Conservation (phyloP, 768 basidiomycete genomes). For the Boletus tylopilopsis region DNA sequence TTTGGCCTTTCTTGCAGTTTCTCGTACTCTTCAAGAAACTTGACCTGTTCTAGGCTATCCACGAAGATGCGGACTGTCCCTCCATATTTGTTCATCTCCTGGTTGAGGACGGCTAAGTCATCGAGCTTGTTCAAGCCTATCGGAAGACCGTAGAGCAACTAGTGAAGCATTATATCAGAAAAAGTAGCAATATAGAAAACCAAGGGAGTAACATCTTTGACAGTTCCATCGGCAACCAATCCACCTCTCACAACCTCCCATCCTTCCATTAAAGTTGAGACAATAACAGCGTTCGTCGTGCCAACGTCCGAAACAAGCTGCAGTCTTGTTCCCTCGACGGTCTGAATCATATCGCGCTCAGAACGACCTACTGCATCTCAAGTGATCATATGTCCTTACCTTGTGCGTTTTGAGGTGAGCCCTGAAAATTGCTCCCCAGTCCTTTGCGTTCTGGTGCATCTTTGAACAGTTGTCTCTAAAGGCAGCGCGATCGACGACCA, state of each 20-base stretch:
- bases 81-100: constrained; percentile 51
- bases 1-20: constrained; percentile 34
- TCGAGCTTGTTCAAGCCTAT: constrained; percentile 65
- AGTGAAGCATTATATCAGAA: neutral
- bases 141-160: constrained; percentile 84
- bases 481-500: constrained; percentile 69
- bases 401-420: constrained; percentile 87
- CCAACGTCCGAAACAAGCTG: constrained; percentile 58
- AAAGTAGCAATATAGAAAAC: neutral
- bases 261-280: constrained; percentile 82
- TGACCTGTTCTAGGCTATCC: constrained; percentile 72
- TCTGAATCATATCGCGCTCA: constrained; percentile 39
- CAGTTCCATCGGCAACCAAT: constrained; percentile 63
- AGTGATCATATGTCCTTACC: constrained; percentile 34
- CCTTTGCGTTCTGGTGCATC: constrained; percentile 65
- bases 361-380: neutral
- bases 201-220: constrained; percentile 62
- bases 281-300: constrained; percentile 60
- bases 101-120: constrained; percentile 60
- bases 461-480: constrained; percentile 71
- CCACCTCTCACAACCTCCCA: constrained; percentile 69
- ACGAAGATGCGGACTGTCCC: constrained; percentile 65
- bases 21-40: constrained; percentile 60
- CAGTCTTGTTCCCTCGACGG: constrained; percentile 66
- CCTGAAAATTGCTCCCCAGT: constrained; percentile 69